A percentile compares a stretch with the other conserved stretches of the same genome.
These are phyloP conservation scores for Acacia crassicarpa DNA, from an alignment of 306 rosid species.

Conservation along the genomic window DNA sequence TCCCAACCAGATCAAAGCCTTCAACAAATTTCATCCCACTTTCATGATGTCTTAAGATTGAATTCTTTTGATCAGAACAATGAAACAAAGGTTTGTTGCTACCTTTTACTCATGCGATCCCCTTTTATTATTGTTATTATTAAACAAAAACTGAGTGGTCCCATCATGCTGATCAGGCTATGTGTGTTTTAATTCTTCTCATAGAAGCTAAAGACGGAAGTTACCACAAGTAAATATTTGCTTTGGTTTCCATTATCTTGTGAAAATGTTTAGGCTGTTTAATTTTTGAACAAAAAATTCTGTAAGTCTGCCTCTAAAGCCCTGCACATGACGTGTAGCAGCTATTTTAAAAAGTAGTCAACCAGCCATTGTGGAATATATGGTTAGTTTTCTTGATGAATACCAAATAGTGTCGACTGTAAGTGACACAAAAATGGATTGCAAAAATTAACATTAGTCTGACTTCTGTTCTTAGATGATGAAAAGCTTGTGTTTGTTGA, in stretches of 20 bases:
- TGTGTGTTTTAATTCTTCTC: neutral
- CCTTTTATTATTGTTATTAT: neutral
- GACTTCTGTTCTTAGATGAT: conserved; percentile 12
- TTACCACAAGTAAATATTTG: neutral
- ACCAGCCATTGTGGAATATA: neutral
- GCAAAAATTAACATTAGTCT: neutral
- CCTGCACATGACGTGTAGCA: neutral
- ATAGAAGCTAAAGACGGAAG: neutral
- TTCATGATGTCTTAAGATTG: conserved; percentile 66
- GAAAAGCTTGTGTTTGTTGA: conserved; percentile 24
- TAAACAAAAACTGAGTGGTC: neutral
- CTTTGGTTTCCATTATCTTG: neutral
- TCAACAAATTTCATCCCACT: conserved; percentile 81
- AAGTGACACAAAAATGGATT: neutral
- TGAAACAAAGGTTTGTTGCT: conserved; percentile 53
- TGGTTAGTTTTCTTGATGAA: neutral
- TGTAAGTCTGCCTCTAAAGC: neutral
- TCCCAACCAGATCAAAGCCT: conserved; percentile 63
- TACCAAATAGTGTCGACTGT: neutral
- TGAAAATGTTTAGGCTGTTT: conserved; percentile 10
- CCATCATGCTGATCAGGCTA: neutral
- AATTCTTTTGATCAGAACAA: conserved; percentile 55
- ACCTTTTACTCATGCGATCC: neutral
- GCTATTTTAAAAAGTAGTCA: neutral
- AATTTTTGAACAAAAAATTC: neutral